Base-by-base conservation (phyloP, 192 early-diverging fungal genomes). In the Coemansia sp. region DNA sequence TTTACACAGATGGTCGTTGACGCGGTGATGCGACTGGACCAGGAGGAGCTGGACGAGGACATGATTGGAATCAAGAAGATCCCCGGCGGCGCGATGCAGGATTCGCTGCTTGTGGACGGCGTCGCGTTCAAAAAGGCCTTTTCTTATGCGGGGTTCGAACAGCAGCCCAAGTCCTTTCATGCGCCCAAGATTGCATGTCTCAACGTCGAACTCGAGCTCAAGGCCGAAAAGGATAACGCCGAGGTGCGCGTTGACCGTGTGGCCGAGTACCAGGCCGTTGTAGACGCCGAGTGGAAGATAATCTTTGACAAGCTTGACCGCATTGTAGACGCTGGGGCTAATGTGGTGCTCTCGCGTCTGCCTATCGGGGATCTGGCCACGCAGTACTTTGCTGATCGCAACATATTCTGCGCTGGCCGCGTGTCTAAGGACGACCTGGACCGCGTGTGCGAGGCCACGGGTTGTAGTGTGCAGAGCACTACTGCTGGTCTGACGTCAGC, bases 91-190 rank as follows among this genome's bases (percentile, higher is more conserved):
- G 97, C 91, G 25, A 95, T 99, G 94, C 92, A 97, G 86, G 97
- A 99, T 68, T 98, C 95, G n/a, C 56, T 95, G 25, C 83, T 97
- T 64, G 79, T 99, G 44, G 88, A 95, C 58, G 97, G 97, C 68
- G 97, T 99, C 56, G 97, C 97, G 14, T 99, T 99, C 85, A 99
- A 99, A 74, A 99, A 99, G 85, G 96, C 95, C 14, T 99, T 99
- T 76, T 92, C 94, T 22, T 97, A 99, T 77, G 97, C 97, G 31
- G 97, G 97, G 59, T 99, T 99, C 65, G 97, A 99, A 82, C 97
- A 99, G 82, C 95, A 99, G 81, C 97, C 97, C 62, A 99, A 99
- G 82, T 74, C 82, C 26, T 96, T 97, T 76, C 86, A 88, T 64
- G 84, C 88, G 75, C 97, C 95, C 61, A 92, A 89, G 82, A 90